phyloP scores from a whole-genome alignment of 192 early-diverging fungal genomes.

The Podila verticillata region DNA sequence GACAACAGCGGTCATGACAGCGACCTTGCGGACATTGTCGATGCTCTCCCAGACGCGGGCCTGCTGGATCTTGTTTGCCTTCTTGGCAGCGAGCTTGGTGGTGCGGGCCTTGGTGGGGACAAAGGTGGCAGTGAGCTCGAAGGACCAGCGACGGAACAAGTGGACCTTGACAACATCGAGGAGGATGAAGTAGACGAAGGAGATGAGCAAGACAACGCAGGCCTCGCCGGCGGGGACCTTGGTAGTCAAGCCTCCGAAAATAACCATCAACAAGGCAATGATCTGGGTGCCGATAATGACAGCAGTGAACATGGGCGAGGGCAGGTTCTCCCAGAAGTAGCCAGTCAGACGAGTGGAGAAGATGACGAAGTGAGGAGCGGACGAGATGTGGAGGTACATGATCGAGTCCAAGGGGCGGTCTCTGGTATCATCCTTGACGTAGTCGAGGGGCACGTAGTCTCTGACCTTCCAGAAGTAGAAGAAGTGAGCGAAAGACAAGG shows the following conservation, averaged over 20 bases:
- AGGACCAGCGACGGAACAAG: slow-evolving; percentile 80
- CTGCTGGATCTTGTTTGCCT: slow-evolving; percentile 9
- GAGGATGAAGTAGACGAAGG: slow-evolving; percentile 77
- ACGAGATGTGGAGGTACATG: slow-evolving; percentile 86
- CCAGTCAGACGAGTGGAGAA: slow-evolving; percentile 84
- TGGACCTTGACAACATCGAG: slow-evolving; percentile 86
- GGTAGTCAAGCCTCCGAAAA: slow-evolving; percentile 63
- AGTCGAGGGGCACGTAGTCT: too few species aligned
- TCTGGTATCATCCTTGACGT: slow-evolving; percentile 60
- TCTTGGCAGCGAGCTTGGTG: slow-evolving; percentile 59
- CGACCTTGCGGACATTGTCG: too few species aligned
- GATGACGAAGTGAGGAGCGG: slow-evolving; percentile 85
- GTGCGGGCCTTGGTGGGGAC: slow-evolving; percentile 70
- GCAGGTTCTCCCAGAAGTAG: slow-evolving; percentile 84
- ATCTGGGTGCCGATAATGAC: slow-evolving; percentile 83
- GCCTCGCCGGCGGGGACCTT: slow-evolving; percentile 69
- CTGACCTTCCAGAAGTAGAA: slow-evolving; percentile 67
- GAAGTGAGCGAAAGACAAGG: slow-evolving; percentile 77
- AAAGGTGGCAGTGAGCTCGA: slow-evolving; percentile 82
- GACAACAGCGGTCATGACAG: too few species aligned
- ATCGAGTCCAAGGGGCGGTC: slow-evolving; percentile 69
- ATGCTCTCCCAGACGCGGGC: too few species aligned
- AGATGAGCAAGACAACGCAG: slow-evolving; percentile 68
- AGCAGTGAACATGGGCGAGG: slow-evolving; percentile 71
- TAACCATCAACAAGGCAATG: slow-evolving; percentile 78